Evolutionary conservation across 371 early-diverging fungal genomes (phyloP), one percentile per base, ranked within the genome.

Genomic region (Chytridium lagenaria): DNA sequence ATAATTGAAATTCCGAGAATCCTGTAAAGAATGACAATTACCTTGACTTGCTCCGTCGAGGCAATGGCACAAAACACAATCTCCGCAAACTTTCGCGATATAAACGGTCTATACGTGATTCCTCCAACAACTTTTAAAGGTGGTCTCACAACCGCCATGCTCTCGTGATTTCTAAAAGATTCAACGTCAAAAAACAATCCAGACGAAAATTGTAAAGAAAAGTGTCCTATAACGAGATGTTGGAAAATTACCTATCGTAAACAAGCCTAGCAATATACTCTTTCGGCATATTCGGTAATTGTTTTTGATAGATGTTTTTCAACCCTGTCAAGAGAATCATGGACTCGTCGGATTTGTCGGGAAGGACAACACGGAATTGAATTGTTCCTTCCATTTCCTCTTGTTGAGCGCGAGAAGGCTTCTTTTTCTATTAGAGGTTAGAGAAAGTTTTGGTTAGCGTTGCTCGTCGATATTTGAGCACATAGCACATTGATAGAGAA

Each of bases 231-330:
- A 30, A 34, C 63, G n/a, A 59, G 57, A 73, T 70, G n/a, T n/a
- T n/a, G n/a, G n/a, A n/a, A n/a, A n/a, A n/a, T 55, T 87, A 92
- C 89, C 87, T 73, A 78, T 99, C 99, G 81, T 97, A 99, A 0
- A 99, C 97, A 26, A 99, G 89, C 23, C 98, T 88, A 0, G 97
- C 91, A 72, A 99, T 99, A 76, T 99, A 99, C 74, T 99, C 99
- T 77, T 93, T 92, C 16, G 99, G 99, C 99, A 99, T 99, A 71
- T 98, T 99, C 15, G 99, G 99, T 63, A 99, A 85, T 80, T 99
- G 99, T 70, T 93, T 94, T 80, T 98, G 97, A 81, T 99, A 98
- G 49, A 99, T 91, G 78, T 92, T 93, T 81, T 98, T 98, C 66
- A 99, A 85, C 33, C 94, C 95, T 0, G 98, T 94, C 69, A 99